phyloP scores from a whole-genome alignment of 768 basidiomycete genomes.

The Tulasnella sp. region DNA sequence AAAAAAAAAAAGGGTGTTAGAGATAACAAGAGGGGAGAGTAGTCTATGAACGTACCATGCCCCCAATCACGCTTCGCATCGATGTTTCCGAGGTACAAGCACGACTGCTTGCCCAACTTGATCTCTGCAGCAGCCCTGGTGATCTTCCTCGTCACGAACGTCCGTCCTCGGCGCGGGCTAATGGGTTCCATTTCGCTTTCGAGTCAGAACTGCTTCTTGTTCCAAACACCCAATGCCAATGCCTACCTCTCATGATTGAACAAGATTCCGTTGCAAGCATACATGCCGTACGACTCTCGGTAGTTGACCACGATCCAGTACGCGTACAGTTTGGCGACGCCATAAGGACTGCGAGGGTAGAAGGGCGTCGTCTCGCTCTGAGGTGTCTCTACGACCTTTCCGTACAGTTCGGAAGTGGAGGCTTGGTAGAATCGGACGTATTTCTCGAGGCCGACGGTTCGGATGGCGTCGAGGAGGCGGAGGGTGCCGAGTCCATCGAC shows the following conservation, averaged over 20 bases:
- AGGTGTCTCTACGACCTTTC: conserved; percentile 90
- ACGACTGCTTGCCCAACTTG: conserved; percentile 72
- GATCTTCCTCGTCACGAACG: conserved; percentile 95
- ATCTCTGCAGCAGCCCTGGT: conserved; percentile 89
- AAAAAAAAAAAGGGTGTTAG: background rate
- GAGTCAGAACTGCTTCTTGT: too few species aligned
- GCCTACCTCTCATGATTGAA: conserved; percentile 81
- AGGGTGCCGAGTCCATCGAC: conserved; percentile 93
- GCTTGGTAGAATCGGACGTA: conserved; percentile 96
- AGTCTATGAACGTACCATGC: conserved; percentile 49
- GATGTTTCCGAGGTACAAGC: conserved; percentile 87
- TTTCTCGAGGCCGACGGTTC: conserved; percentile 88
- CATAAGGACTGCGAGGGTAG: conserved; percentile 96
- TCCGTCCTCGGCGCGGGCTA: conserved; percentile 78
- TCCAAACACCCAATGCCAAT: too few species aligned
- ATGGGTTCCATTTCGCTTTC: background rate
- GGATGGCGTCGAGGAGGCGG: conserved; percentile 88
- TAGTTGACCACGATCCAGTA: conserved; percentile 90
- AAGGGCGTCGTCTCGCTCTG: conserved; percentile 95
- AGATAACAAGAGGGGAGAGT: background rate
- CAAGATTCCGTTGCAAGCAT: conserved; percentile 90
- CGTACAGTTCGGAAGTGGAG: conserved; percentile 93
- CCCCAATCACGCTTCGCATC: conserved; percentile 97
- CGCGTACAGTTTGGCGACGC: conserved; percentile 87
- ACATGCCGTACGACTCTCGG: conserved; percentile 93